Evolutionary conservation across 116 monocot species (phyloP).

Genomic region (Trichopus zeylanicus): DNA sequence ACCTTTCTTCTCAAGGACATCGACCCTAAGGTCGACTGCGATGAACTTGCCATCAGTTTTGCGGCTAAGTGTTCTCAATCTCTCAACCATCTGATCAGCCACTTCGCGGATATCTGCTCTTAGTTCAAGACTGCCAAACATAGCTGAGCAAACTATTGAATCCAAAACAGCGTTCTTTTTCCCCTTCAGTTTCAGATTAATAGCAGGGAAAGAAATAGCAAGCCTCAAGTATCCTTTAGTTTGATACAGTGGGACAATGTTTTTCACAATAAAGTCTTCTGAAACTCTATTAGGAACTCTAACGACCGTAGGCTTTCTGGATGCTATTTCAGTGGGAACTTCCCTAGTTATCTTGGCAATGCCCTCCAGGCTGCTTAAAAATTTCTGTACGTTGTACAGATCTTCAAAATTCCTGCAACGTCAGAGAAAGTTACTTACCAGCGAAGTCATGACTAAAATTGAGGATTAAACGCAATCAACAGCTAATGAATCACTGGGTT

Average conservation of each 20-base stretch:
- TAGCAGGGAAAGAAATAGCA: slow-evolving; percentile 45
- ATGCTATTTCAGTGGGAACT: slow-evolving; percentile 43
- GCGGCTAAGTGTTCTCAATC: slow-evolving; percentile 40
- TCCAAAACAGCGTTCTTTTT: slow-evolving; percentile 38
- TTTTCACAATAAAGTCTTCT: slow-evolving; percentile 50
- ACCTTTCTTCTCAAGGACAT: slow-evolving; percentile 45
- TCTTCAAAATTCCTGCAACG: slow-evolving; percentile 66
- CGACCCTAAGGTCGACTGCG: slow-evolving; percentile 66
- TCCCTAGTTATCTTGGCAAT: slow-evolving; percentile 42
- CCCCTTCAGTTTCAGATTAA: slow-evolving; percentile 34
- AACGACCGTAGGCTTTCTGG: slow-evolving; percentile 43
- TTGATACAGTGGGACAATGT: slow-evolving; percentile 54
- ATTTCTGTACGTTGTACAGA: slow-evolving; percentile 62
- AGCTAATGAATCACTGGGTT: too few relatives aligned
- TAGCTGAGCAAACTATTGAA: slow-evolving; percentile 60
- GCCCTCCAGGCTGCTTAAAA: slow-evolving; percentile 46
- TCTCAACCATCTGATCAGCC: slow-evolving; percentile 38
- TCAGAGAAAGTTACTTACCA: too few relatives aligned
- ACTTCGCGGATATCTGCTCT: slow-evolving; percentile 42
- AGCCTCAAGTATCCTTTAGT: slow-evolving; percentile 46
- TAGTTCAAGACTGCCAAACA: slow-evolving; percentile 57
- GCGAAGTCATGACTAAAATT: too few relatives aligned
- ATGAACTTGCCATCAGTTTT: slow-evolving; percentile 51
- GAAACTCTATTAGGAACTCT: slow-evolving; percentile 59
- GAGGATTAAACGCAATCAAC: too few relatives aligned